phyloP scores from a whole-genome alignment of 495 filamentous ascomycete genomes.

The Xylaria scruposa region DNA sequence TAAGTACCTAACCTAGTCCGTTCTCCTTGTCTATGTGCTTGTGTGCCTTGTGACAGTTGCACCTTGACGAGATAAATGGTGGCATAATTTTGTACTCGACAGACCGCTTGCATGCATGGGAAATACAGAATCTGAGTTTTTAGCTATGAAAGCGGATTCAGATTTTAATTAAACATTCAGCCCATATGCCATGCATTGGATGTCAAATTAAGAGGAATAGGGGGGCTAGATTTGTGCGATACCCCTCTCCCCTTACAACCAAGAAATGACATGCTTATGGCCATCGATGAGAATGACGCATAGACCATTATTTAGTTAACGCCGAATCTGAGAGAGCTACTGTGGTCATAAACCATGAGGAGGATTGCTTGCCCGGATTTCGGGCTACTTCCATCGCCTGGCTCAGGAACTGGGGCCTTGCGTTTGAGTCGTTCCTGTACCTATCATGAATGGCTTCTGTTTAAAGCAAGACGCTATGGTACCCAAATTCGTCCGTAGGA shows the following conservation, averaged over 20 bases:
- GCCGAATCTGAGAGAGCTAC: background rate
- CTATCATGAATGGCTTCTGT: background rate
- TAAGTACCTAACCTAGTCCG: too few species aligned
- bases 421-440: slow-evolving; percentile 1
- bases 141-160: background rate
- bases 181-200: background rate
- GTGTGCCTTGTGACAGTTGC: too few species aligned
- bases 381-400: slow-evolving; percentile 5
- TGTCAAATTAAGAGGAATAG: background rate
- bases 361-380: background rate
- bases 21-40: too few species aligned
- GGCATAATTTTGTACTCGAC: background rate
- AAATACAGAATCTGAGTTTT: background rate
- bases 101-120: background rate
- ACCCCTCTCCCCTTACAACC: too few species aligned
- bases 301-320: background rate
- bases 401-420: background rate
- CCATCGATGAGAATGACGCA: background rate
- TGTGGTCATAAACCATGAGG: background rate
- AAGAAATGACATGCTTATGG: background rate
- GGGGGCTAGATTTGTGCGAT: background rate
- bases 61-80: background rate
- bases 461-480: background rate
- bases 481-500: background rate
- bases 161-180: background rate